These are phyloP conservation scores for Phaseolus coccineus DNA, from an alignment of 331 rosid genomes.

Conservation along the genomic window DNA sequence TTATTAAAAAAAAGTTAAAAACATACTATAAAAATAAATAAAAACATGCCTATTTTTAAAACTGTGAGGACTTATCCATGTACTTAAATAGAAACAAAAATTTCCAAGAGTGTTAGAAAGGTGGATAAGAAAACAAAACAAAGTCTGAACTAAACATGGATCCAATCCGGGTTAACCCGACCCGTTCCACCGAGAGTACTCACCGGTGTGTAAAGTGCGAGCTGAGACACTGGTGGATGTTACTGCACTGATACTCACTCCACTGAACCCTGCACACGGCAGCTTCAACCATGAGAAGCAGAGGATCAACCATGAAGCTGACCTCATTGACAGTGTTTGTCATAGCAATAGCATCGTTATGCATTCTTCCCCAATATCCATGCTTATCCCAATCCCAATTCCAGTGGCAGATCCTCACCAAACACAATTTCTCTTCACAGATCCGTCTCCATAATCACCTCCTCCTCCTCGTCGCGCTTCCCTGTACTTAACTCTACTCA, in stretches of 20 bases:
- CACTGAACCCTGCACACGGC: neutral
- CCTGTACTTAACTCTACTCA: slow-evolving; percentile 56
- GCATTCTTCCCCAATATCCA: slow-evolving; percentile 8
- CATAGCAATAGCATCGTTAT: slow-evolving; percentile 1
- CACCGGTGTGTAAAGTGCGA: neutral
- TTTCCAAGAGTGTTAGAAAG: too few species aligned
- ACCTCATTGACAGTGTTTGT: neutral
- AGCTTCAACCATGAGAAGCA: neutral
- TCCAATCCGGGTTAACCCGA: neutral
- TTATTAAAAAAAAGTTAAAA: too few species aligned
- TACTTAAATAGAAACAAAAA: too few species aligned
- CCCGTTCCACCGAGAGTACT: neutral
- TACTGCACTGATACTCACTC: neutral
- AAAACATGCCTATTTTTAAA: too few species aligned
- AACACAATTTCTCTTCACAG: slow-evolving; percentile 87
- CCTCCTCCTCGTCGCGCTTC: slow-evolving; percentile 75
- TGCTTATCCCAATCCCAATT: slow-evolving; percentile 37
- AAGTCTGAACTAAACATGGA: too few species aligned
- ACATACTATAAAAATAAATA: too few species aligned
- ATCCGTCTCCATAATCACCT: slow-evolving; percentile 79
- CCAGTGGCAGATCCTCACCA: slow-evolving; percentile 84
- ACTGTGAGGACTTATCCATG: too few species aligned
- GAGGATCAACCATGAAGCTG: slow-evolving; percentile 5
- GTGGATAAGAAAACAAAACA: too few species aligned
- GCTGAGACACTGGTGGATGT: neutral